These are phyloP conservation scores for Ganoderma lucidum DNA, from an alignment of 1,284 basidiomycete species.

Conservation along the genomic window DNA sequence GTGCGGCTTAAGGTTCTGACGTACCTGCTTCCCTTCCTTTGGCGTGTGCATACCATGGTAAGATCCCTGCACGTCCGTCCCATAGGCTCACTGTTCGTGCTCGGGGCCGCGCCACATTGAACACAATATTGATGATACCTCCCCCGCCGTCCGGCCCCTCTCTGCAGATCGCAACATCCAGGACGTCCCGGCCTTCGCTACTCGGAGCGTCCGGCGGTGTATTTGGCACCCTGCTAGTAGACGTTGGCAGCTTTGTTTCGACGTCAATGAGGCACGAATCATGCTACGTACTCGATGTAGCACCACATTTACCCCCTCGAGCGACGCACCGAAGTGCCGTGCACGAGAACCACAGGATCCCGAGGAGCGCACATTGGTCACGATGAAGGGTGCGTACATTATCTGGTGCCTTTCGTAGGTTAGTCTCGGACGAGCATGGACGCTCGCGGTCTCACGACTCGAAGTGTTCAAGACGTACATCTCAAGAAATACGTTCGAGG, in stretches of 20 bases:
- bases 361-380: background rate
- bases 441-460: background rate
- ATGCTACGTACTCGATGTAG: background rate
- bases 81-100: background rate
- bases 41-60: background rate
- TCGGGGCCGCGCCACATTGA: slow-evolving; percentile 2
- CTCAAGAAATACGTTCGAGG: background rate
- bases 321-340: too few species aligned
- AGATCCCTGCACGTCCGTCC: background rate
- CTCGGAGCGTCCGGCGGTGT: background rate
- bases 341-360: background rate
- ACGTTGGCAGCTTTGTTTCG: background rate
- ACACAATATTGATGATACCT: background rate
- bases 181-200: background rate
- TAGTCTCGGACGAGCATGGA: background rate
- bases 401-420: background rate
- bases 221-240: background rate
- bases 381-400: background rate
- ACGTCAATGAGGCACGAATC: background rate
- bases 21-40: background rate
- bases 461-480: background rate
- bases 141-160: background rate
- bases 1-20: background rate
- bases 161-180: background rate
- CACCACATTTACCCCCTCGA: background rate